Evolutionary conservation across 306 rosid species (phyloP), one percentile per base, ranked within the genome.

Genomic region (Trifolium subterraneum): DNA sequence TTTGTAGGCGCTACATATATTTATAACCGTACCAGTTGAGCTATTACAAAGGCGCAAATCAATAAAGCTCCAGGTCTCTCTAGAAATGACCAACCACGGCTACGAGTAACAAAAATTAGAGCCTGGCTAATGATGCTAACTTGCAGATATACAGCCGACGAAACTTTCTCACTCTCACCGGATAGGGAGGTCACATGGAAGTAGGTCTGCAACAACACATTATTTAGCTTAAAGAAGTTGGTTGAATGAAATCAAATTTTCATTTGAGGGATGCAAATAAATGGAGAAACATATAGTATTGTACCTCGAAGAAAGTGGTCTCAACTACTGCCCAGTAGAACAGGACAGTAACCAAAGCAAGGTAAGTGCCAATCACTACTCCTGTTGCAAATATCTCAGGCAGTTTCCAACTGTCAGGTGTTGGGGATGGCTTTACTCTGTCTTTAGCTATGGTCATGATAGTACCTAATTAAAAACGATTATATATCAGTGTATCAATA

Each of bases 71-170:
- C 97, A 7, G 96, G 97, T 73, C 97, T 83, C 79, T 92, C 97
- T 22, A 80, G 77, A 76, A 86, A 92, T 18, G 96, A 92, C 90
- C 90, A 92, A 7, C 92, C 83, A 59, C 81, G 90, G 66, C 96
- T 89, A 8, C 96, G 85, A 14, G 97, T 92, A 22, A 92, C 97
- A 78, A 92, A 89, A 68, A 92, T 92, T 73, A 92, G 88, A 79
- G 97, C 97, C 82, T 92, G 96, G 76, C 97, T 92, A 64, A 92
- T 88, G 84, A 89, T 86, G 85, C 97, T 92, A 25, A 92, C 90
- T 87, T 92, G 96, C 55, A 89, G 84, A 83, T 92, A 92, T 62
- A 92, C 50, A 13, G 97, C 97, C 0, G 96, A 86, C 16, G 97
- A 86, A 55, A 92, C 86, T 77, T 88, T 82, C 90, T 83, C 87